These are phyloP conservation scores for Limonium bicolor DNA, from an alignment of 148 eudicot genomes.

Conservation along the genomic window DNA sequence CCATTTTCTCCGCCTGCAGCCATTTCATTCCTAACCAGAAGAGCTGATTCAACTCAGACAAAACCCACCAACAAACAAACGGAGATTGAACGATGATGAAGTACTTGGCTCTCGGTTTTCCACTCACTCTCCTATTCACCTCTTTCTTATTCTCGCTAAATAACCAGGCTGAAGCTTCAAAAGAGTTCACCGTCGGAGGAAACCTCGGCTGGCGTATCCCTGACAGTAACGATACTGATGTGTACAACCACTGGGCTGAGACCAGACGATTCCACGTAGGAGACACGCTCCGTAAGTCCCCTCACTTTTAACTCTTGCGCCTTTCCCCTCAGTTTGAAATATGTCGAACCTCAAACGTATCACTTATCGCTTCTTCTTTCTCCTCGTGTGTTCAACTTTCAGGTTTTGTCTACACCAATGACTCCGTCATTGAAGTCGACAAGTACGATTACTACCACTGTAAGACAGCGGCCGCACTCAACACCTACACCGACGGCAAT, in stretches of 20 bases:
- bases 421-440: constrained; percentile 49
- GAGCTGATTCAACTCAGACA: too few relatives aligned
- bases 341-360: background rate
- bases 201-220: constrained; percentile 43
- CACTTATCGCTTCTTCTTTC: background rate
- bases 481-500: constrained; percentile 27
- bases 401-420: constrained; percentile 61
- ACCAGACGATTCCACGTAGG: constrained; percentile 35
- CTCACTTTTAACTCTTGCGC: background rate
- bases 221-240: constrained; percentile 13
- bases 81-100: too few relatives aligned
- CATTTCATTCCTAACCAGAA: too few relatives aligned
- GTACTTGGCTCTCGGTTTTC: too few relatives aligned
- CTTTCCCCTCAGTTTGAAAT: background rate
- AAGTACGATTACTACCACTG: constrained; percentile 69
- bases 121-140: too few relatives aligned
- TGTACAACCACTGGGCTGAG: constrained; percentile 44
- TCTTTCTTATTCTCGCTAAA: too few relatives aligned
- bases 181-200: constrained; percentile 44
- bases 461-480: constrained; percentile 17
- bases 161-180: constrained; percentile 4
- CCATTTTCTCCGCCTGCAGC: too few relatives aligned
- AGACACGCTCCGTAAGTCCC: constrained; percentile 49
- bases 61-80: too few relatives aligned
- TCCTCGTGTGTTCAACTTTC: background rate